These are phyloP conservation scores for Aspergillus cejpii DNA, from an alignment of 2,329 filamentous ascomycete species.

Conservation along the genomic window DNA sequence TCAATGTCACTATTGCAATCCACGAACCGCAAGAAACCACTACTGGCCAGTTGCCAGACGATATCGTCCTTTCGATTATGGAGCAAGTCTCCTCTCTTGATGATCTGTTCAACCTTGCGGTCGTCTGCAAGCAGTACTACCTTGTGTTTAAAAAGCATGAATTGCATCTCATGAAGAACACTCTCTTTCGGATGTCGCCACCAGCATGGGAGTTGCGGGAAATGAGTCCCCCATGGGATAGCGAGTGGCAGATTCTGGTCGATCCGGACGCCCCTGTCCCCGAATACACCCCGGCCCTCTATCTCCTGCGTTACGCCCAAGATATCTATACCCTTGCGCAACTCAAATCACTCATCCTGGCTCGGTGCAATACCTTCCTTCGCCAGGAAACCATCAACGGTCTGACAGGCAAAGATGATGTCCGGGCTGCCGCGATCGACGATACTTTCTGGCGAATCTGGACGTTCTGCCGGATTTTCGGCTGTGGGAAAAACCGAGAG, in stretches of 20 bases:
- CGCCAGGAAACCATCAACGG: conserved; percentile 52
- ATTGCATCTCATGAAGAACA: conserved; percentile 47
- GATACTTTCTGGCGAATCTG: conserved; percentile 60
- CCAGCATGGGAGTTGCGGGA: conserved; percentile 57
- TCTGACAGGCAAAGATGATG: conserved; percentile 44
- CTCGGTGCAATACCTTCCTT: conserved; percentile 51
- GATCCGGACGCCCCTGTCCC: conserved; percentile 44
- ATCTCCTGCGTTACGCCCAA: conserved; percentile 46
- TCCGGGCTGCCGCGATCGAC: conserved; percentile 48
- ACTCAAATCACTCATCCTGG: conserved; percentile 52
- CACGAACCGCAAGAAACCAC: conserved; percentile 26
- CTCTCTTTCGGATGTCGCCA: conserved; percentile 49
- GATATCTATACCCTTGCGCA: conserved; percentile 50
- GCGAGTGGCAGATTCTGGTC: conserved; percentile 35
- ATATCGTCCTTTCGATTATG: conserved; percentile 50
- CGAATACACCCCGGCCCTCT: conserved; percentile 49
- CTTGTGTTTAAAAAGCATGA: conserved; percentile 53
- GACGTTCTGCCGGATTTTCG: conserved; percentile 60
- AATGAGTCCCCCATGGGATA: conserved; percentile 48
- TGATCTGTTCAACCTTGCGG: conserved; percentile 51
- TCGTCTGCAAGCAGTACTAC: conserved; percentile 53
- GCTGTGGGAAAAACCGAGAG: conserved; percentile 51
- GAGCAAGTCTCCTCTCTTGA: conserved; percentile 44
- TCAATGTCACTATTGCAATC: conserved; percentile 12
- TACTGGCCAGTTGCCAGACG: conserved; percentile 41